Evolutionary conservation across 2,329 filamentous ascomycete genomes (phyloP).

Genomic region (Hymenoscyphus linearis): DNA sequence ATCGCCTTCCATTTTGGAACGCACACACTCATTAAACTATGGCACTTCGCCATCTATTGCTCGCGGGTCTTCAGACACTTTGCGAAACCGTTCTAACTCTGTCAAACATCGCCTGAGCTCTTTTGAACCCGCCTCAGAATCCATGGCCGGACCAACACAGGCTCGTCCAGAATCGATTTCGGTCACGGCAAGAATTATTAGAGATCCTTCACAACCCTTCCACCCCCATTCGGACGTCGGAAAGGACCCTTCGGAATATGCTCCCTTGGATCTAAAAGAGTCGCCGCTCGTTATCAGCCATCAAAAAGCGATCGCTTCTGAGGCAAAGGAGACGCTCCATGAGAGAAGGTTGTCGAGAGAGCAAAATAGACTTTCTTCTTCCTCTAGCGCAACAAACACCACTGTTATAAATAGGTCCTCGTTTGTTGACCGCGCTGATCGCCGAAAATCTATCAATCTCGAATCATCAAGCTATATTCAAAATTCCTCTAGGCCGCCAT

Average conservation of each 20-base stretch:
- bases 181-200: conserved; percentile 78
- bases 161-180: conserved; percentile 72
- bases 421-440: conserved; percentile 37
- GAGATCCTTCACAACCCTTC: conserved; percentile 49
- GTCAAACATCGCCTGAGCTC: conserved; percentile 25
- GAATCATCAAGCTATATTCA: conserved; percentile 37
- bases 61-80: conserved; percentile 42
- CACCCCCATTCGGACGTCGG: conserved; percentile 39
- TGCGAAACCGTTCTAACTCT: conserved; percentile 29
- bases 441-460: conserved; percentile 38
- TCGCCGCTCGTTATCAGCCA: conserved; percentile 56
- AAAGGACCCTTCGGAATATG: conserved; percentile 38
- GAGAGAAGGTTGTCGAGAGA: conserved; percentile 43
- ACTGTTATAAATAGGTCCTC: conserved; percentile 44
- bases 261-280: conserved; percentile 49
- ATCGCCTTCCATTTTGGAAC: conserved; percentile 35
- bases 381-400: conserved; percentile 19
- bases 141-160: conserved; percentile 29
- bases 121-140: conserved; percentile 19
- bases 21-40: conserved; percentile 34
- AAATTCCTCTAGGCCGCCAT: conserved; percentile 40
- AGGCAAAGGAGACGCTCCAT: conserved; percentile 41
- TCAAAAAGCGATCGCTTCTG: conserved; percentile 35
- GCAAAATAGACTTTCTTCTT: conserved; percentile 19
- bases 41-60: conserved; percentile 36